Evolutionary conservation across 371 early-diverging fungal genomes (phyloP), one percentile per base, ranked within the genome.

Genomic region (Syncephalis plumigaleata): DNA sequence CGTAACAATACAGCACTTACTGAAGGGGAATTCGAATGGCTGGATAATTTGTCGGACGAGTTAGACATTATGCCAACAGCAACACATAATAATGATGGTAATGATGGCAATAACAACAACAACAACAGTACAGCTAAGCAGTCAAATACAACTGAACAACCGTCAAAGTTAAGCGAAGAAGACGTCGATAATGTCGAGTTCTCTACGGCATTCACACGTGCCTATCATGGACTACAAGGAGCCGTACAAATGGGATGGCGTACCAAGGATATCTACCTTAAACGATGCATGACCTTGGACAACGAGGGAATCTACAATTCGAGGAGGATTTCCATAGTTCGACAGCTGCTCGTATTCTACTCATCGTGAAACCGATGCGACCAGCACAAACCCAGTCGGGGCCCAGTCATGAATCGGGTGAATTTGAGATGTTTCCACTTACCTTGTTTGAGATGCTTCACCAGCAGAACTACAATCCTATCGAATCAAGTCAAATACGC

Each of bases 1-100:
- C 54, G 65, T 21, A 56, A 65, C 20, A 46, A 65, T 7, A 45
- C 55, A 0, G 20, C 24, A 4, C 42, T 57, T 2, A 44, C 53
- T 4, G 22, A 43, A 15, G 53, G 51, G 5, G 60, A 60, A 39
- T 56, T 56, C 55, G 45, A 51, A 1, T 56, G 56, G 60, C 40
- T 40, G 8, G 40, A 16, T 21, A 40, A 16, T 16, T n/a, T 16
- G 8, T 16, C 16, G 40, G 40, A 15, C 18, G 21, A 40, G 8
- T 16, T 40, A 8, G 40, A 40, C 18, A 7, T n/a, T 18, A 40
- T 18, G 16, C 21, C 40, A n/a, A n/a, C n/a, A n/a, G n/a, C n/a
- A n/a, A n/a, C n/a, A n/a, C n/a, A n/a, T n/a, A n/a, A n/a, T 40
- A 40, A 18, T 40, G 40, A 40, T 4, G 40, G n/a, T 21, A 40